phyloP scores from a whole-genome alignment of 495 filamentous ascomycete species.

The Daldinia grandis region DNA sequence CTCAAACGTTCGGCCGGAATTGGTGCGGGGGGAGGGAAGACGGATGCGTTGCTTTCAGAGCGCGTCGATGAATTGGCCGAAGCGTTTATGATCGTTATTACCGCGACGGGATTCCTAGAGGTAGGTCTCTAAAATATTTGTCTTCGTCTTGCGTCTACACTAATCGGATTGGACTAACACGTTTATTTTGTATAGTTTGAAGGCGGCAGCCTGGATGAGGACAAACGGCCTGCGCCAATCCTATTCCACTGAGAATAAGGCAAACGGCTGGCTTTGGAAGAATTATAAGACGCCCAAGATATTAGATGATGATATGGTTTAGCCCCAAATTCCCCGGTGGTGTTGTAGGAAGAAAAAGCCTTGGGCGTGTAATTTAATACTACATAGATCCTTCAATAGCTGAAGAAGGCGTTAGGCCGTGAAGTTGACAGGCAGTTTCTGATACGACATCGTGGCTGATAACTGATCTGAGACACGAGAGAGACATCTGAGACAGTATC shows the following conservation, averaged over 20 bases:
- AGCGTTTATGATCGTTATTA: constrained; percentile 65
- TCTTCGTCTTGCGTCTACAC: background rate
- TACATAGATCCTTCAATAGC: background rate
- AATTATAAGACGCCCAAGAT: constrained; percentile 6
- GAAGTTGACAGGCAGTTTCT: too few species aligned
- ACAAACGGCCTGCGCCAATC: constrained; percentile 21
- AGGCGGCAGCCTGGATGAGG: constrained; percentile 45
- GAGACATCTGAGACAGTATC: background rate
- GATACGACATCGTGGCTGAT: constrained; percentile 3
- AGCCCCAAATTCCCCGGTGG: background rate
- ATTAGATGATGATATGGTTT: constrained; percentile 2
- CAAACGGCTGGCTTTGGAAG: background rate
- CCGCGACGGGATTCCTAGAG: constrained; percentile 68
- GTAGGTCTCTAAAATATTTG: constrained; percentile 48
- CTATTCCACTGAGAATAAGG: constrained; percentile 39
- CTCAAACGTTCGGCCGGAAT: constrained; percentile 90
- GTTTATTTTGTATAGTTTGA: constrained; percentile 50
- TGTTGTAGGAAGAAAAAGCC: background rate
- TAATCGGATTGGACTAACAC: constrained; percentile 30
- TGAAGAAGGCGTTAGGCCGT: too few species aligned
- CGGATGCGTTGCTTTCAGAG: constrained; percentile 52
- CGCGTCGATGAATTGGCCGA: constrained; percentile 64
- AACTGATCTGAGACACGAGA: constrained; percentile 5
- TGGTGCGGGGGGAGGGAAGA: constrained; percentile 56
- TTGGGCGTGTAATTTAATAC: background rate